These are phyloP conservation scores for Areca catechu DNA, from an alignment of 176 grass and related monocot species.

Conservation along the genomic window DNA sequence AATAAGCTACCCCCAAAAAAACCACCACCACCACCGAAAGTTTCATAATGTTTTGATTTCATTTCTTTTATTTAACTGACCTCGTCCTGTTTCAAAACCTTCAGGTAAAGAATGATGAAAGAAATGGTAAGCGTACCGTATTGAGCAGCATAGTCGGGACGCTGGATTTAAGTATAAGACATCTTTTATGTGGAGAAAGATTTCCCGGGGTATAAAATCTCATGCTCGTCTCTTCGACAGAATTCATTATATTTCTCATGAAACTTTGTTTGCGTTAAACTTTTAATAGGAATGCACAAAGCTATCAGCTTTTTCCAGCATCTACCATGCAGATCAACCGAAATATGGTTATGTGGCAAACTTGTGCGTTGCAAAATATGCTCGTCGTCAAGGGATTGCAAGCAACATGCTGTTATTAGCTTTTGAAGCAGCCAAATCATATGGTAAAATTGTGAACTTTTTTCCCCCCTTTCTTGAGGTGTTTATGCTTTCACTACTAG, in stretches of 20 bases:
- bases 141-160: slow-evolving; percentile 70
- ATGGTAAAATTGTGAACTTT: slow-evolving; percentile 37
- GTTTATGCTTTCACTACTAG: not conserved
- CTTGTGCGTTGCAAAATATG: slow-evolving; percentile 63
- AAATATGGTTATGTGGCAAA: slow-evolving; percentile 69
- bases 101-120: slow-evolving; percentile 60
- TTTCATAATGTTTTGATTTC: not conserved
- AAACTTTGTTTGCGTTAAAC: not conserved
- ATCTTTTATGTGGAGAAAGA: slow-evolving; percentile 59
- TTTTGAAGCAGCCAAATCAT: slow-evolving; percentile 43
- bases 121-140: slow-evolving; percentile 36
- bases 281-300: slow-evolving; percentile 44
- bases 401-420: slow-evolving; percentile 66
- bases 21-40: too few relatives aligned
- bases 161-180: slow-evolving; percentile 47
- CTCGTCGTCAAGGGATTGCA: slow-evolving; percentile 57
- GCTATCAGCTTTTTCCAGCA: slow-evolving; percentile 18
- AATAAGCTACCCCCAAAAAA: too few relatives aligned
- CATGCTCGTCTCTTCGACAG: too few relatives aligned
- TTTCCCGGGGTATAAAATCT: slow-evolving; percentile 42
- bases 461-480: not conserved
- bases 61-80: not conserved
- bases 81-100: slow-evolving; percentile 4
- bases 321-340: slow-evolving; percentile 47
- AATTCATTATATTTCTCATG: too few relatives aligned